Percentiles rank a stretch among this genome's conserved stretches.
phyloP scores from a whole-genome alignment of 139 green algal genomes.

The Yamagishiella unicocca region DNA sequence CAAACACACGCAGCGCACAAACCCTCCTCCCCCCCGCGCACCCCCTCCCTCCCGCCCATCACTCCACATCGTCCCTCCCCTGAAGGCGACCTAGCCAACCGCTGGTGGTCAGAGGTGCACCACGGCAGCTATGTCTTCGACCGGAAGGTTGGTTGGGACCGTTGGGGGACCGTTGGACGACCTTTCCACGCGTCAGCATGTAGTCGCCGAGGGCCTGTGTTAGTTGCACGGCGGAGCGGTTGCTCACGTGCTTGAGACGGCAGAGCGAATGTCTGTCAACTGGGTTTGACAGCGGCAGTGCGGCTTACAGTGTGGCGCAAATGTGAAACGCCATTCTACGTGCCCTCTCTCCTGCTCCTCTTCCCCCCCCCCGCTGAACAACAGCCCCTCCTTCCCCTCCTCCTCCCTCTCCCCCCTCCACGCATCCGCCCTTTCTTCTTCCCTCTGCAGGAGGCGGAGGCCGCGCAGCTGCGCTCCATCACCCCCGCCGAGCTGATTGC shows the following conservation, averaged over 20 bases:
- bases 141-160: conserved; percentile 48
- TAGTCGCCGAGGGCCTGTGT: no score
- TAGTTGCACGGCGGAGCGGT: not conserved
- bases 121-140: conserved; percentile 54
- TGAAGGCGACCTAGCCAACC: conserved; percentile 53
- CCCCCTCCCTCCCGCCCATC: not conserved
- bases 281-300: not conserved
- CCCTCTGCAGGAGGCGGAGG: conserved; percentile 67
- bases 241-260: not conserved
- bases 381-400: not conserved
- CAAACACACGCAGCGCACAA: no score
- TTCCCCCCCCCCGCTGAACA: not conserved
- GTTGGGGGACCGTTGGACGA: no score
- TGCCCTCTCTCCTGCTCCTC: not conserved
- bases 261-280: not conserved
- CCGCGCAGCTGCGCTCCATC: conserved; percentile 69
- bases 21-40: not conserved
- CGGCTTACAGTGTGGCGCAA: not conserved
- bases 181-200: no score
- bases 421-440: not conserved
- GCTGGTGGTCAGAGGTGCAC: conserved; percentile 59
- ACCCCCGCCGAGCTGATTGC: conserved; percentile 66
- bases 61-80: not conserved
- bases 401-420: not conserved
- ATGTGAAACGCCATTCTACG: not conserved